Conservation (phyloP, 495 filamentous ascomycete species). For the Oidiodendron maius region DNA sequence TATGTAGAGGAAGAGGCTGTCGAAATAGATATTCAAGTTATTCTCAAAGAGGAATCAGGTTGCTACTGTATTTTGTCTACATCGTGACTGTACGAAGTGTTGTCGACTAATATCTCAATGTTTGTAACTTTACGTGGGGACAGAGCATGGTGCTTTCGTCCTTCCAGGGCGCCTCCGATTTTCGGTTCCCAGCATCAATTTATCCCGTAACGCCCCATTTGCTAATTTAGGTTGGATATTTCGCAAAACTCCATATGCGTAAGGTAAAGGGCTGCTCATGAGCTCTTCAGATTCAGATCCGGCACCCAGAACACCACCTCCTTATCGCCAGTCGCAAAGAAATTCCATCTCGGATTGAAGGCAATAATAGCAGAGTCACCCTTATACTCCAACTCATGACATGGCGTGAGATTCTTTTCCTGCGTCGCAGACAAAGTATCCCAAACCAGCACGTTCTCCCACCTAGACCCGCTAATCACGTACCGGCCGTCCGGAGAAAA, state of each 20-base stretch:
- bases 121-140: no score
- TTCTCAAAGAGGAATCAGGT: no score
- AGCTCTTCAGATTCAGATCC: constrained; percentile 40
- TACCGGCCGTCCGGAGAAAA: constrained; percentile 85
- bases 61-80: no score
- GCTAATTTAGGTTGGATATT: neutral
- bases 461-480: constrained; percentile 69
- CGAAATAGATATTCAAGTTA: no score
- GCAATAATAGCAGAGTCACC: constrained; percentile 68
- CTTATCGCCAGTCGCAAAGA: constrained; percentile 81
- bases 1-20: no score
- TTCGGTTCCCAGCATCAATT: no score
- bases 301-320: constrained; percentile 91
- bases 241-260: neutral
- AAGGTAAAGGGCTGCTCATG: neutral
- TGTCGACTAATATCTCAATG: no score
- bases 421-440: constrained; percentile 57
- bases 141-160: no score
- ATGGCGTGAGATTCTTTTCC: constrained; percentile 58
- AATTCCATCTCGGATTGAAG: constrained; percentile 85
- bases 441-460: constrained; percentile 76
- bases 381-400: constrained; percentile 56
- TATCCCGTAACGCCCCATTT: neutral
- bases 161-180: no score
- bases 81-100: no score